Conservation (phyloP, 805 yeast species). For the Monosporozyma unispora region DNA sequence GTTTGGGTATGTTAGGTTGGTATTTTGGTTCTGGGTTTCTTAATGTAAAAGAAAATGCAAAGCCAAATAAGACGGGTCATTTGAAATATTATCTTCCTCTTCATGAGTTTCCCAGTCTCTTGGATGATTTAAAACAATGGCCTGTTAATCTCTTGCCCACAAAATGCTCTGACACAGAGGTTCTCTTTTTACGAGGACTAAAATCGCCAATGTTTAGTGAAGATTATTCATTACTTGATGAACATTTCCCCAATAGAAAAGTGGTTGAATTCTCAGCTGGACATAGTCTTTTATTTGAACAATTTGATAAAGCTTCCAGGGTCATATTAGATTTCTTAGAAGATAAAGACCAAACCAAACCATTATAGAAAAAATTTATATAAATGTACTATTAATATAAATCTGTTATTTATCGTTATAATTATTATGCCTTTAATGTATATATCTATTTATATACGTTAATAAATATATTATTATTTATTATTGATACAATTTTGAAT, state of each 20-base stretch:
- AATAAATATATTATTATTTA: background rate
- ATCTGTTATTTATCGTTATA: too few relatives aligned
- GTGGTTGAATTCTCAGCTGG: constrained; percentile 25
- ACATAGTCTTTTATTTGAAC: constrained; percentile 25
- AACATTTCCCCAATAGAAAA: constrained; percentile 19
- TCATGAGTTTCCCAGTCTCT: constrained; percentile 19
- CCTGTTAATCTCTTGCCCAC: constrained; percentile 7
- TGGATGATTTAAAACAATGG: constrained; percentile 19
- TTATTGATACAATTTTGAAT: background rate
- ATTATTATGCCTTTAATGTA: too few relatives aligned
- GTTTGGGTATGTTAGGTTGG: constrained; percentile 15
- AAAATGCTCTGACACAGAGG: constrained; percentile 23
- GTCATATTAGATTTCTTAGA: constrained; percentile 16
- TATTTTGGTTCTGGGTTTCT: constrained; percentile 27
- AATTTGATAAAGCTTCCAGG: constrained; percentile 14
- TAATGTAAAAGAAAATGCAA: constrained; percentile 15
- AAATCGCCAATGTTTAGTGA: constrained; percentile 35
- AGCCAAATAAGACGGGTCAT: constrained; percentile 7
- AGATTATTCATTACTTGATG: constrained; percentile 16
- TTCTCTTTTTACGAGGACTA: constrained; percentile 38
- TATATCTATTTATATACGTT: too few relatives aligned
- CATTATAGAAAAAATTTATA: background rate
- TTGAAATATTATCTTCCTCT: constrained; percentile 17
- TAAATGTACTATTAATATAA: too few relatives aligned
- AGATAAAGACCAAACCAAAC: background rate